A percentile compares a stretch with the other conserved stretches of the same genome.
phyloP scores from a whole-genome alignment of 768 basidiomycete genomes.

The Serendipita indica region DNA sequence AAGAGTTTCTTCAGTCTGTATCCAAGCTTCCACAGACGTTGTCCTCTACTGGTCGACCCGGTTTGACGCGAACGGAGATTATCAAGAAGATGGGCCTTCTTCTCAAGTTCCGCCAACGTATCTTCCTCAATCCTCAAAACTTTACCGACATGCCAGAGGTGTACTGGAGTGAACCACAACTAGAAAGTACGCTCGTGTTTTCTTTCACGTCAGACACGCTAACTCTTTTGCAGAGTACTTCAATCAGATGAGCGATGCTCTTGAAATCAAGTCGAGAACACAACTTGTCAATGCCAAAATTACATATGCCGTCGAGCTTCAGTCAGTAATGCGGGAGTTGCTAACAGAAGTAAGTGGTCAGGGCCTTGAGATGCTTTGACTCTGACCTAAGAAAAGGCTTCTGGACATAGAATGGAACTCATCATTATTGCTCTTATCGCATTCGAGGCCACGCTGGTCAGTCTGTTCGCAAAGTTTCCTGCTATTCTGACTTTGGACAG shows the following conservation, averaged over 20 bases:
- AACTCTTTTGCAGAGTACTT: conserved; percentile 46
- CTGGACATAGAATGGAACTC: conserved; percentile 82
- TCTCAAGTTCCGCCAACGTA: conserved; percentile 80
- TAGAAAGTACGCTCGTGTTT: conserved; percentile 45
- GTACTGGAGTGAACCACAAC: conserved; percentile 86
- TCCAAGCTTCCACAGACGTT: conserved; percentile 63
- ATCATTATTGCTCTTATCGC: conserved; percentile 92
- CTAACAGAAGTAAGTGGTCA: conserved; percentile 54
- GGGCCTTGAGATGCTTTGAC: not conserved
- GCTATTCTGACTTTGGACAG: conserved; percentile 7
- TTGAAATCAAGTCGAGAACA: conserved; percentile 75
- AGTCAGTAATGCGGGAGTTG: conserved; percentile 77
- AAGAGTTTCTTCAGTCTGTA: conserved; percentile 71
- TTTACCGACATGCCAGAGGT: conserved; percentile 83
- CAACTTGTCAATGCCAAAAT: conserved; percentile 82
- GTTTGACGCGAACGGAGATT: conserved; percentile 61
- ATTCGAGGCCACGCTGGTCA: conserved; percentile 83
- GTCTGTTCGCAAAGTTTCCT: conserved; percentile 10
- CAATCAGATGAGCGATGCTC: conserved; percentile 65
- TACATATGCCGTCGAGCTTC: conserved; percentile 78
- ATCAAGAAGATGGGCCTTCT: conserved; percentile 87
- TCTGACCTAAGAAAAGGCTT: conserved; percentile 39
- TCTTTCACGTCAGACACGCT: not conserved
- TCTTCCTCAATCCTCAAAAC: conserved; percentile 81
- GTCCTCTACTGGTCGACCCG: conserved; percentile 68